Evolutionary conservation across 352 stramenopile species (phyloP).

Genomic region (Blastocystis sp.): DNA sequence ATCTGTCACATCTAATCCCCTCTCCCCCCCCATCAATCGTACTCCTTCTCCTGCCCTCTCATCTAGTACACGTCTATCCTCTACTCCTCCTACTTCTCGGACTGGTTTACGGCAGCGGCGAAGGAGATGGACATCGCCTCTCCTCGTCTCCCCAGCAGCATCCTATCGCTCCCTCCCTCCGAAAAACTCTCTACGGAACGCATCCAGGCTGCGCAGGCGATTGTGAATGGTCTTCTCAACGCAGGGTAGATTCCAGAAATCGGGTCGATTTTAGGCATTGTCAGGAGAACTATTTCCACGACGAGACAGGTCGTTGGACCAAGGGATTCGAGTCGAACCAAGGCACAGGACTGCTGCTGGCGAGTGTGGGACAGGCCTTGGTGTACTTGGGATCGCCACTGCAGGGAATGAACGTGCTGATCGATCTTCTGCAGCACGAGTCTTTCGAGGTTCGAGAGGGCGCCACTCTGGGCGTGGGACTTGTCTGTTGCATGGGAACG

Average conservation of each 20-base stretch:
- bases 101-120: constrained; percentile 7
- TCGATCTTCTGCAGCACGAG: neutral
- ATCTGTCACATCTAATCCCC: neutral
- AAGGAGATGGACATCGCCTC: constrained; percentile 18
- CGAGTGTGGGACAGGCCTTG: neutral
- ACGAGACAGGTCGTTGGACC: constrained; percentile 7
- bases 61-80: constrained; percentile 26
- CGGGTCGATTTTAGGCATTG: neutral
- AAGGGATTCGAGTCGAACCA: constrained; percentile 46
- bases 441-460: neutral
- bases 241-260: neutral
- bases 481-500: neutral
- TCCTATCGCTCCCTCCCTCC: neutral
- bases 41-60: neutral
- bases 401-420: constrained; percentile 5
- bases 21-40: neutral
- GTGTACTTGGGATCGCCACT: neutral
- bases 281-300: constrained; percentile 14
- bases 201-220: neutral
- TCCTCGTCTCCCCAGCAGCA: neutral
- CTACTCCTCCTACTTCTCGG: constrained; percentile 20
- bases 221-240: constrained; percentile 47
- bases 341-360: neutral
- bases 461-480: constrained; percentile 10
- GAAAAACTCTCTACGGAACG: neutral